Evolutionary conservation across 805 yeast species (phyloP).

Genomic region (Ogataea methanolica): DNA sequence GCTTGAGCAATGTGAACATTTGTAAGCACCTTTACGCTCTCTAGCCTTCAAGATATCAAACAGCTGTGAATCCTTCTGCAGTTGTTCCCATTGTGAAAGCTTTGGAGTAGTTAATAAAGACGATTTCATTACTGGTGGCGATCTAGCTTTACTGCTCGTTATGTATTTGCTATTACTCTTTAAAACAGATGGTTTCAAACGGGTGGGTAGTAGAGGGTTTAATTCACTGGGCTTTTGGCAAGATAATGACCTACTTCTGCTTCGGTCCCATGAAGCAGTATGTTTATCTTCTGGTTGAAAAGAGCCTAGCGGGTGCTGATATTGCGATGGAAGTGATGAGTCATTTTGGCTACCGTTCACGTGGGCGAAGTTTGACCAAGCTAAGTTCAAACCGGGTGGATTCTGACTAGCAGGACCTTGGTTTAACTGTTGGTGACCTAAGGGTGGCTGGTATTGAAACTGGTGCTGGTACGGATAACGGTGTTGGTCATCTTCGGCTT

Average conservation of each 20-base stretch:
- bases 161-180: background rate
- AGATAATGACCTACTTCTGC: background rate
- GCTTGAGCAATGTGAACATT: conserved; percentile 43
- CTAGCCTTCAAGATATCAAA: conserved; percentile 13
- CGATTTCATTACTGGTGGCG: too few relatives aligned
- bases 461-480: background rate
- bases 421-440: background rate
- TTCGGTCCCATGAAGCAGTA: background rate
- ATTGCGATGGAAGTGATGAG: too few relatives aligned
- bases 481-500: background rate
- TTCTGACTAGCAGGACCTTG: too few relatives aligned
- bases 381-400: too few relatives aligned
- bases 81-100: conserved; percentile 23
- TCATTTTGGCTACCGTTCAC: too few relatives aligned
- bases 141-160: too few relatives aligned
- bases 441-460: background rate
- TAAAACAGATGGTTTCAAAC: background rate
- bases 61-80: conserved; percentile 25
- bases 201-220: background rate
- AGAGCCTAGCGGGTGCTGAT: too few relatives aligned
- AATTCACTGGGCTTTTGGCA: background rate
- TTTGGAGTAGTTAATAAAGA: too few relatives aligned
- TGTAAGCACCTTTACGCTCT: conserved; percentile 33
- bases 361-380: too few relatives aligned
- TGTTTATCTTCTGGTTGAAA: too few relatives aligned